Conservation (phyloP, 2,329 filamentous ascomycete species). For the Penicillium aurantiogriseum region DNA sequence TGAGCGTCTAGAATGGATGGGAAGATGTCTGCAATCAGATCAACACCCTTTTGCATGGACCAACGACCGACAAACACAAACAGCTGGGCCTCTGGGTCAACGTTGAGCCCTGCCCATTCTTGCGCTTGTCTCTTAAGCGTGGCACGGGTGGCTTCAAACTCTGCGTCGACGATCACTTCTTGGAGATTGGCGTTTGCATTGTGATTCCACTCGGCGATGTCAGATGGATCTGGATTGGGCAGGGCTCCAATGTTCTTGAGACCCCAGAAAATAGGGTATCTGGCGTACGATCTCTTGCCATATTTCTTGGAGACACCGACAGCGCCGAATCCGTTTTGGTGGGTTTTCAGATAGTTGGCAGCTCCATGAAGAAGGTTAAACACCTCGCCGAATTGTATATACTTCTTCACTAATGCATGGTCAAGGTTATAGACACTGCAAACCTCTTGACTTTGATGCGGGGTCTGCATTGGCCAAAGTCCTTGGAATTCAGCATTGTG, state of each 20-base stretch:
- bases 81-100: conserved; percentile 62
- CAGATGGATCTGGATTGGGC: conserved; percentile 65
- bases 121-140: conserved; percentile 61
- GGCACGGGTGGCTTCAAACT: conserved; percentile 55
- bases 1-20: conserved; percentile 61
- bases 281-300: conserved; percentile 63
- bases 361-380: conserved; percentile 67
- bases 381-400: conserved; percentile 67
- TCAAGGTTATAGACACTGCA: conserved; percentile 64
- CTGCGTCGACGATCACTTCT: conserved; percentile 53
- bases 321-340: conserved; percentile 66
- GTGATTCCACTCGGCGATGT: conserved; percentile 62
- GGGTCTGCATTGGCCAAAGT: conserved; percentile 65
- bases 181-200: conserved; percentile 54
- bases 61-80: conserved; percentile 68
- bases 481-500: conserved; percentile 71
- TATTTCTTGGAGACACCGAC: conserved; percentile 69
- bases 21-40: conserved; percentile 68
- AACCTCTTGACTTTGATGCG: conserved; percentile 61
- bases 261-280: conserved; percentile 70
- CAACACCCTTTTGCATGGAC: conserved; percentile 68
- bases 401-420: conserved; percentile 62
- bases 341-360: conserved; percentile 63
- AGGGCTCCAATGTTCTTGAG: conserved; percentile 61
- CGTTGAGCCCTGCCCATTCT: conserved; percentile 64